Evolutionary conservation across 2,329 filamentous ascomycete genomes (phyloP).

Genomic region (Tolypocladium capitatum): DNA sequence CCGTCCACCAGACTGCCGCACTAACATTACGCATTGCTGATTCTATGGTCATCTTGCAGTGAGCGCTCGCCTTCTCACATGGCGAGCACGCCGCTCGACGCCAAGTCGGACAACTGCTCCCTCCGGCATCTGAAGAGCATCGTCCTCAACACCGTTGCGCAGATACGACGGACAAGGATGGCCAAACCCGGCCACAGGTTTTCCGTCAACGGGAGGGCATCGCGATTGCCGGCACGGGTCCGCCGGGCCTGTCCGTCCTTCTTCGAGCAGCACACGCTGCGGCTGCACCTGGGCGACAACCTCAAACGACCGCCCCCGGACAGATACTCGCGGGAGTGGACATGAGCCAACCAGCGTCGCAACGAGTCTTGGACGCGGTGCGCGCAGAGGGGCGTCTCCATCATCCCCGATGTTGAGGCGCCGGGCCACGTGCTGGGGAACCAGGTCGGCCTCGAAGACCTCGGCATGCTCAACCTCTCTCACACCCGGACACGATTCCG

Average conservation of each 20-base stretch:
- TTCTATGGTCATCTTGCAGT: too few relatives aligned
- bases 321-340: slow-evolving; percentile 38
- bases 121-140: too few relatives aligned
- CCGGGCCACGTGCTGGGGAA: too few relatives aligned
- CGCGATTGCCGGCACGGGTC: slow-evolving; percentile 43
- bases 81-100: too few relatives aligned
- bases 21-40: too few relatives aligned
- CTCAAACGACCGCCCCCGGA: slow-evolving; percentile 31
- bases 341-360: slow-evolving; percentile 38
- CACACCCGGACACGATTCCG: slow-evolving; percentile 35
- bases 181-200: slow-evolving; percentile 27
- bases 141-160: too few relatives aligned
- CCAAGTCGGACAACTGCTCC: too few relatives aligned
- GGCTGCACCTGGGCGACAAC: slow-evolving; percentile 45
- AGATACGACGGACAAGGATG: slow-evolving; percentile 38
- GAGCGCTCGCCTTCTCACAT: too few relatives aligned
- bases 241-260: slow-evolving; percentile 42
- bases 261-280: slow-evolving; percentile 47
- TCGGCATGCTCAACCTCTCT: slow-evolving; percentile 35
- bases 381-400: too few relatives aligned
- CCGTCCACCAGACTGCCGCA: too few relatives aligned
- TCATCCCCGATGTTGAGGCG: too few relatives aligned
- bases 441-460: slow-evolving; percentile 31
- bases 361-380: too few relatives aligned
- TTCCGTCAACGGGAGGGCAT: slow-evolving; percentile 25